These are phyloP conservation scores for Geoglossum glabrum DNA, from an alignment of 495 filamentous ascomycete genomes.

Conservation along the genomic window DNA sequence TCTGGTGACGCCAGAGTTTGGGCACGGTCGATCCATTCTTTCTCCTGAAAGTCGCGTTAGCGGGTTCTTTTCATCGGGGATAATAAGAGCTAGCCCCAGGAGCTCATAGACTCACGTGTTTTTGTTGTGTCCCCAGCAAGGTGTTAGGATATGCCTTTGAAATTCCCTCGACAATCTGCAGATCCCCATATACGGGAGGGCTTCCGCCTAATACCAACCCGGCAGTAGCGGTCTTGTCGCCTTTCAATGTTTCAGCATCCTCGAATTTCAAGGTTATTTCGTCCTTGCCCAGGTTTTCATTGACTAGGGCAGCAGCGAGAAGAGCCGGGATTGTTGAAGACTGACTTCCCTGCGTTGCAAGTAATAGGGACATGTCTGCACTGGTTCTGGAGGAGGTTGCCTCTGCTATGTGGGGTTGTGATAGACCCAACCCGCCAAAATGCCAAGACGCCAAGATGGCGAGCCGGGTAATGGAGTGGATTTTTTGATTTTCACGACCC, in stretches of 20 bases:
- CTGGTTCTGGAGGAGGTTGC: not conserved
- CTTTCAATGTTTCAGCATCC: slow-evolving; percentile 24
- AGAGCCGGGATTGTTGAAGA: slow-evolving; percentile 27
- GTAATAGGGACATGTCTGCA: slow-evolving; percentile 21
- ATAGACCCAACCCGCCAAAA: slow-evolving; percentile 1
- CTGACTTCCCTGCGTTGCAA: slow-evolving; percentile 44
- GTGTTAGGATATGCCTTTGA: slow-evolving; percentile 20
- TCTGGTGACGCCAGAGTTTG: slow-evolving; percentile 36
- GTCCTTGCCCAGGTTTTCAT: slow-evolving; percentile 19
- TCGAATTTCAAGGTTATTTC: slow-evolving; percentile 28
- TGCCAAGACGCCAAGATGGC: not conserved
- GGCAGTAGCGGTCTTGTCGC: slow-evolving; percentile 22
- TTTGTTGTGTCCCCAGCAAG: slow-evolving; percentile 26
- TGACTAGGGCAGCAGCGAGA: slow-evolving; percentile 29
- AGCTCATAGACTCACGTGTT: slow-evolving; percentile 15
- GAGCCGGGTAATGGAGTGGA: slow-evolving; percentile 2
- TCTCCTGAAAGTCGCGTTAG: slow-evolving; percentile 19
- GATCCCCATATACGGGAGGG: slow-evolving; percentile 19
- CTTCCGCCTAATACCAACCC: slow-evolving; percentile 19
- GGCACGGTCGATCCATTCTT: slow-evolving; percentile 36
- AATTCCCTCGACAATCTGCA: slow-evolving; percentile 22
- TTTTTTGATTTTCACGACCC: slow-evolving; percentile 10
- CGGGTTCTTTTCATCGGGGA: not conserved
- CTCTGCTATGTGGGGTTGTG: slow-evolving; percentile 9
- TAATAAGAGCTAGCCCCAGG: not conserved